phyloP scores from a whole-genome alignment of 768 basidiomycete genomes.

The Suillus brevipes region DNA sequence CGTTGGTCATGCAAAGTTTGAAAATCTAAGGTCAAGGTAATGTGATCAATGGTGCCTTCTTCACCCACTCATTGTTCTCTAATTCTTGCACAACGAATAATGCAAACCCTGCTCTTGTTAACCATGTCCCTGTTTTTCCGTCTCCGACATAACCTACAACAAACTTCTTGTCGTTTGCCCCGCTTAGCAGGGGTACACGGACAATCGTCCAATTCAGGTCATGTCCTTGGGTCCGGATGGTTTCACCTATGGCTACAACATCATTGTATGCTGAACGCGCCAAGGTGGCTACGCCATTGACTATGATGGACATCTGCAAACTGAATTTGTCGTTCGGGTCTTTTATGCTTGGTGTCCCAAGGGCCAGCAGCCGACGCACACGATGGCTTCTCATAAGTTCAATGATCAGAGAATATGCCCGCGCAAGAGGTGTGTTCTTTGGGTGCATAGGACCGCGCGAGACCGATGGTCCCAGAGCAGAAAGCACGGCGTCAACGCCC shows the following conservation, averaged over 20 bases:
- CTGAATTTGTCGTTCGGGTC: slow-evolving; percentile 62
- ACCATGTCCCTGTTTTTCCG: slow-evolving; percentile 45
- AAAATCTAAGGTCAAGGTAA: slow-evolving; percentile 22
- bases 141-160: slow-evolving; percentile 72
- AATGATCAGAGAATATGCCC: slow-evolving; percentile 57
- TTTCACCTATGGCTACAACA: slow-evolving; percentile 62
- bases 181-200: slow-evolving; percentile 64
- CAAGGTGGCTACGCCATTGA: slow-evolving; percentile 38
- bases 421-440: slow-evolving; percentile 57
- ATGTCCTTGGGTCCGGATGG: slow-evolving; percentile 46
- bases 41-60: slow-evolving; percentile 39
- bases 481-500: slow-evolving; percentile 62
- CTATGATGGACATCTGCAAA: slow-evolving; percentile 38
- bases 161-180: slow-evolving; percentile 44
- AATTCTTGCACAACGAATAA: slow-evolving; percentile 61
- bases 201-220: slow-evolving; percentile 69
- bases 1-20: background rate
- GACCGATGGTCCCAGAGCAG: slow-evolving; percentile 59
- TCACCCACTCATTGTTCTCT: slow-evolving; percentile 58
- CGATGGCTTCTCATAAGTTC: slow-evolving; percentile 51
- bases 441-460: slow-evolving; percentile 43
- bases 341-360: slow-evolving; percentile 65
- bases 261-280: slow-evolving; percentile 65
- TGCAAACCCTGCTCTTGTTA: slow-evolving; percentile 61
- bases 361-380: slow-evolving; percentile 60